Percentiles rank a stretch among this genome's conserved stretches.
These are phyloP conservation scores for Sclerotinia borealis DNA, from an alignment of 2,329 filamentous ascomycete genomes.

Conservation along the genomic window DNA sequence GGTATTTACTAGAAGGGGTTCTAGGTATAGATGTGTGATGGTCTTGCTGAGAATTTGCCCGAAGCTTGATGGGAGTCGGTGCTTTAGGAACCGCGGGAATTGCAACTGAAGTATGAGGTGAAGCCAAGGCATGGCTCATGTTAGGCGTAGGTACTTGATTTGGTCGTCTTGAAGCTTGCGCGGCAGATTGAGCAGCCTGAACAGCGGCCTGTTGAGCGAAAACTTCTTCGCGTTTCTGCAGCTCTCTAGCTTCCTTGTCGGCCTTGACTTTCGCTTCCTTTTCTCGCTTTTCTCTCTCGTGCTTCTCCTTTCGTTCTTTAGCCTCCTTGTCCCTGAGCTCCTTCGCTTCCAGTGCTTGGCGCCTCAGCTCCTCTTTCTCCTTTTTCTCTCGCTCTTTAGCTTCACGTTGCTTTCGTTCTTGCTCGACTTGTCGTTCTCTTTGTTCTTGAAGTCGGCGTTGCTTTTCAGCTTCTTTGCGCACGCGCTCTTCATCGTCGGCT, in stretches of 20 bases:
- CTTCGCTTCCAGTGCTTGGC: conserved; percentile 70
- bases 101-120: conserved; percentile 72
- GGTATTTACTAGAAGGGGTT: conserved; percentile 51
- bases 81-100: conserved; percentile 80
- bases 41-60: conserved; percentile 67
- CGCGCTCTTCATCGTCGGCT: conserved; percentile 81
- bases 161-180: conserved; percentile 40
- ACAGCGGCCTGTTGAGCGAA: conserved; percentile 34
- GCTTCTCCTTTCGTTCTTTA: conserved; percentile 51
- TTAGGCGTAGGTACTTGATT: conserved; percentile 44
- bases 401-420: conserved; percentile 76
- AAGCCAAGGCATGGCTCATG: conserved; percentile 56
- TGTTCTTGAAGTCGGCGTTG: conserved; percentile 75
- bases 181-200: conserved; percentile 35
- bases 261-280: conserved; percentile 45
- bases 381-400: conserved; percentile 77
- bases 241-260: conserved; percentile 44
- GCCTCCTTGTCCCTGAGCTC: conserved; percentile 58
- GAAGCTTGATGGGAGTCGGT: conserved; percentile 69
- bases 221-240: conserved; percentile 40
- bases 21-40: conserved; percentile 62
- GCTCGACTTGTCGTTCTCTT: conserved; percentile 76
- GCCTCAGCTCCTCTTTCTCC: conserved; percentile 73
- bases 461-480: conserved; percentile 79
- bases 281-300: conserved; percentile 53